Conservation (phyloP, 2,329 filamentous ascomycete species). For the Colletotrichum sansevieriae region DNA sequence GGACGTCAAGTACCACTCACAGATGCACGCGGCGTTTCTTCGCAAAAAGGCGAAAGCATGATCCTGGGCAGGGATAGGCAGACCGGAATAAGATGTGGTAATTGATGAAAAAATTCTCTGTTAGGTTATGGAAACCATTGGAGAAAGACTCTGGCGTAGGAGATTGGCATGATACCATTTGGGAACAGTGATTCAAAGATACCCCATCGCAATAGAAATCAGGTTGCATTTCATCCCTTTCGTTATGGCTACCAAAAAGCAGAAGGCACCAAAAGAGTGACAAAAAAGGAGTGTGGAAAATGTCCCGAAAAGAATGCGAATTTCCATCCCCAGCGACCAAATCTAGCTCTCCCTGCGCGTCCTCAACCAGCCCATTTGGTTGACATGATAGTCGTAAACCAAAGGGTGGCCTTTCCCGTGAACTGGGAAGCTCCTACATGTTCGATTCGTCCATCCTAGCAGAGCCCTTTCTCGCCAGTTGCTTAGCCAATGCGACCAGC, state of each 20-base stretch:
- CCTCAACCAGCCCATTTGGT: too few relatives aligned
- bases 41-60: conserved; percentile 4
- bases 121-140: neutral
- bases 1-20: conserved; percentile 58
- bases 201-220: conserved; percentile 19
- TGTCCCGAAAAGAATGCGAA: neutral
- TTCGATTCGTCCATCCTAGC: too few relatives aligned
- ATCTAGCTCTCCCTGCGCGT: neutral
- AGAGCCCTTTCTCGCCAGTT: too few relatives aligned
- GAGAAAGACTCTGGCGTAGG: neutral
- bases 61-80: neutral
- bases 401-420: too few relatives aligned
- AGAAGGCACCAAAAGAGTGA: conserved; percentile 9
- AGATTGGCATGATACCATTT: neutral
- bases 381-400: too few relatives aligned
- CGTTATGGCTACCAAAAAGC: neutral
- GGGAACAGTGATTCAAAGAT: conserved; percentile 29
- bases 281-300: conserved; percentile 4
- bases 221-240: conserved; percentile 3
- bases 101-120: neutral
- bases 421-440: too few relatives aligned
- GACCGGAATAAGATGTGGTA: neutral
- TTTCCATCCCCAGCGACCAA: neutral
- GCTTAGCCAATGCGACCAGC: conserved; percentile 42
- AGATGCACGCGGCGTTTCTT: conserved; percentile 48